Percentiles rank a stretch among this genome's conserved stretches.
These are phyloP conservation scores for Calonectria montana DNA, from an alignment of 2,329 filamentous ascomycete genomes.

Conservation along the genomic window DNA sequence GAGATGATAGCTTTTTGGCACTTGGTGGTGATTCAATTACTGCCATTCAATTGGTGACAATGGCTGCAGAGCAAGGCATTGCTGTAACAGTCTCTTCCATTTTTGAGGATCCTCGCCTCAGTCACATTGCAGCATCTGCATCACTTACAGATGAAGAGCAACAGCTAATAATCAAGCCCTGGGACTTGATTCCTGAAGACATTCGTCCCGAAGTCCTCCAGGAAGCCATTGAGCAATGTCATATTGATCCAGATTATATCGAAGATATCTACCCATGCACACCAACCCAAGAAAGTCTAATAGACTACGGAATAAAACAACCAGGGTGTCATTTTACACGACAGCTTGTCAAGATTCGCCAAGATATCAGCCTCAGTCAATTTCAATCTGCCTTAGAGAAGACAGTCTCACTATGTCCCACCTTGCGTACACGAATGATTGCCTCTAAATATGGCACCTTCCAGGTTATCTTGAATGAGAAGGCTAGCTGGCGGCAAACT, in stretches of 20 bases:
- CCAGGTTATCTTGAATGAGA: neutral
- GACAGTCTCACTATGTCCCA: neutral
- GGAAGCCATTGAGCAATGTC: neutral
- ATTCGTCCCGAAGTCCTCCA: neutral
- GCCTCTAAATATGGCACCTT: neutral
- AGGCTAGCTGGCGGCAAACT: neutral
- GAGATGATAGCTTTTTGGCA: slow-evolving; percentile 3
- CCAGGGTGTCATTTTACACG: neutral
- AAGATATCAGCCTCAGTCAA: neutral
- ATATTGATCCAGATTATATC: neutral
- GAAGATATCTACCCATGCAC: slow-evolving; percentile 3
- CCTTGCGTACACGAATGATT: neutral
- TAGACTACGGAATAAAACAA: neutral
- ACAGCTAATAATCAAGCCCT: neutral
- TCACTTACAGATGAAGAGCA: neutral
- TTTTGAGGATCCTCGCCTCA: neutral
- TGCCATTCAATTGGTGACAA: slow-evolving; percentile 37
- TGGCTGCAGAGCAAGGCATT: neutral
- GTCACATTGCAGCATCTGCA: neutral
- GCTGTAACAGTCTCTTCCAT: neutral
- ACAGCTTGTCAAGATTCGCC: neutral
- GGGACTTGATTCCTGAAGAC: neutral
- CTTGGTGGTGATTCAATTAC: slow-evolving; percentile 18
- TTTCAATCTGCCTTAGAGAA: neutral
- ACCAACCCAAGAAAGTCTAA: neutral